A percentile compares a stretch with the other conserved stretches of the same genome.
Evolutionary conservation across 768 basidiomycete species (phyloP).

Genomic region (Amanita rimosa): DNA sequence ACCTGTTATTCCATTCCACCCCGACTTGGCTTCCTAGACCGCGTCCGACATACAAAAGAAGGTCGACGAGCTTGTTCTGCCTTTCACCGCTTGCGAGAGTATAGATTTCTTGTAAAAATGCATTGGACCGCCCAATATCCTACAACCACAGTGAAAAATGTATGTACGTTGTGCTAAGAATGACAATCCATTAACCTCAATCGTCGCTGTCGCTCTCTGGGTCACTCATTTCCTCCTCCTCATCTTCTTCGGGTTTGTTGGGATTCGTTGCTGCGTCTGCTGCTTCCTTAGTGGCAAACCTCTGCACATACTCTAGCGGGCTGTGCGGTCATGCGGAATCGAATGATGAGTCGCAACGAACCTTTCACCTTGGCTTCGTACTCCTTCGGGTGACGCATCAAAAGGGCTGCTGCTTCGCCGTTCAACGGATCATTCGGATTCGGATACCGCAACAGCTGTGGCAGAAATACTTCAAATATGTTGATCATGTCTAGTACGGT

Average conservation of each 20-base stretch:
- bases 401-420: constrained; percentile 92
- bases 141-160: constrained; percentile 8
- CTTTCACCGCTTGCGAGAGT: constrained; percentile 20
- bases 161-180: background rate
- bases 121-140: constrained; percentile 12
- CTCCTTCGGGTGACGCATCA: constrained; percentile 95
- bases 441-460: constrained; percentile 93
- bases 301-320: constrained; percentile 79
- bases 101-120: constrained; percentile 3
- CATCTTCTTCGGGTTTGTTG: constrained; percentile 49
- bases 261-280: constrained; percentile 61
- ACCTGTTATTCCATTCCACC: background rate
- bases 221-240: constrained; percentile 83
- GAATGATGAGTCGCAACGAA: background rate
- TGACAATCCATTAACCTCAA: constrained; percentile 11
- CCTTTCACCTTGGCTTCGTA: constrained; percentile 94
- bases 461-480: constrained; percentile 97
- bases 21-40: constrained; percentile 27
- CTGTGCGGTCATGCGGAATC: background rate
- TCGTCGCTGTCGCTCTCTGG: constrained; percentile 76
- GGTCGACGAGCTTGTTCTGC: constrained; percentile 53
- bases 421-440: constrained; percentile 98
- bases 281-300: constrained; percentile 86
- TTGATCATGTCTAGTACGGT: constrained; percentile 84
- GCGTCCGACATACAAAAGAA: constrained; percentile 68